These are phyloP conservation scores for Corymbia calophylla DNA, from an alignment of 441 rosid genomes.

Conservation along the genomic window DNA sequence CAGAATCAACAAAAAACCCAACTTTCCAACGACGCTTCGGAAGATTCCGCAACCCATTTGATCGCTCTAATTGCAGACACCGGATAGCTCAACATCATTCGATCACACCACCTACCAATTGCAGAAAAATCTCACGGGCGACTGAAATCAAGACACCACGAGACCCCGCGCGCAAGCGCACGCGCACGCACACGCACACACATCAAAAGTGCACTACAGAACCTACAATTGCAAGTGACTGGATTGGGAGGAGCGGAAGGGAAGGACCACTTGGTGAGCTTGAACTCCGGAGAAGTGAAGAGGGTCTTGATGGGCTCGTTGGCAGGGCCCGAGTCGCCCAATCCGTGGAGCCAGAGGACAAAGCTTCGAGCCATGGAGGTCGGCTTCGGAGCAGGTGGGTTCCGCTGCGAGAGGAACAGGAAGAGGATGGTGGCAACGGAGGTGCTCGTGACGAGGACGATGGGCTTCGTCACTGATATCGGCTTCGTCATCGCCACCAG, in stretches of 20 bases:
- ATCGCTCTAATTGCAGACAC: background rate
- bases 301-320: constrained; percentile 72
- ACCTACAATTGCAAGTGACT: constrained; percentile 74
- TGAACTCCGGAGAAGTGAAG: constrained; percentile 55
- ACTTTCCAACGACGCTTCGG: background rate
- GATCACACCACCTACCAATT: background rate
- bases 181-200: background rate
- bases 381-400: constrained; percentile 10
- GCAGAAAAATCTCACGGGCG: background rate
- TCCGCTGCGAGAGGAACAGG: constrained; percentile 16
- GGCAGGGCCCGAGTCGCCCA: constrained; percentile 89
- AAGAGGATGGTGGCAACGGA: constrained; percentile 15
- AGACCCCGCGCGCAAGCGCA: background rate
- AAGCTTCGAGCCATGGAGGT: constrained; percentile 43
- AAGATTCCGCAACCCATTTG: background rate
- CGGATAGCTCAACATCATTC: background rate
- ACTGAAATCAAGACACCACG: background rate
- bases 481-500: background rate
- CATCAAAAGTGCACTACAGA: background rate
- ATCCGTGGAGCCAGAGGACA: constrained; percentile 80
- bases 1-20: background rate
- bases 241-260: constrained; percentile 75
- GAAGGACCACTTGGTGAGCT: constrained; percentile 59
- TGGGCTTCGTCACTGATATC: constrained; percentile 15
- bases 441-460: constrained; percentile 18